phyloP scores from a whole-genome alignment of 2,329 filamentous ascomycete species.

The Sphaerulina populicola region DNA sequence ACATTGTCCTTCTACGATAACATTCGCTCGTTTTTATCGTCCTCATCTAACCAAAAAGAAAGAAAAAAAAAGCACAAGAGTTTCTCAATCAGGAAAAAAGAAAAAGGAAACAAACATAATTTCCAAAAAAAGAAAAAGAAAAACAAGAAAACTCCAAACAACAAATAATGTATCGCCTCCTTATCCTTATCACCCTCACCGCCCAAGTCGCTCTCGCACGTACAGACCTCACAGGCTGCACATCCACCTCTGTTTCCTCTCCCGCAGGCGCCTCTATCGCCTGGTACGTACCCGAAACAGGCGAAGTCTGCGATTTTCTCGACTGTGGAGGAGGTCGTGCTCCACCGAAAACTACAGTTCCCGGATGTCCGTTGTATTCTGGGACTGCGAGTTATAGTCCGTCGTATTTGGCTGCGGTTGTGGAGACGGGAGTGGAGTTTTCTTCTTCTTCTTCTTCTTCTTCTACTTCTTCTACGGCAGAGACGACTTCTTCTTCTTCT shows the following conservation, averaged over 20 bases:
- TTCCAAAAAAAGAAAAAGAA: background rate
- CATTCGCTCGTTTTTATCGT: too few relatives aligned
- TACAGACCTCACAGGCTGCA: slow-evolving; percentile 40
- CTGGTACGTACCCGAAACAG: slow-evolving; percentile 55
- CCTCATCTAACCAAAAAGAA: too few relatives aligned
- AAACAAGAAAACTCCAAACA: background rate
- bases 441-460: too few relatives aligned
- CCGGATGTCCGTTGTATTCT: slow-evolving; percentile 50
- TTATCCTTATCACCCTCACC: slow-evolving; percentile 23
- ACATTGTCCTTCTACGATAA: too few relatives aligned
- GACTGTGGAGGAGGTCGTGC: slow-evolving; percentile 62
- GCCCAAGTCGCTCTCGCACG: slow-evolving; percentile 30
- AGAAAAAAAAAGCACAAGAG: too few relatives aligned
- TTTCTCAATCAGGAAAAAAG: too few relatives aligned
- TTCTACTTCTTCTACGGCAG: slow-evolving; percentile 2
- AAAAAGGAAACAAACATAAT: background rate
- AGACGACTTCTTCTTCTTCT: background rate
- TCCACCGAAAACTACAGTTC: slow-evolving; percentile 53
- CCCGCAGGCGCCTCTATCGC: slow-evolving; percentile 42
- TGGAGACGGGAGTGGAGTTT: slow-evolving; percentile 7
- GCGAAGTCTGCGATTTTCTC: slow-evolving; percentile 55
- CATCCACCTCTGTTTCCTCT: slow-evolving; percentile 33
- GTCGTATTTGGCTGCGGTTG: slow-evolving; percentile 36
- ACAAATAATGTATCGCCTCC: slow-evolving; percentile 21
- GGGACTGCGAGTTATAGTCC: slow-evolving; percentile 51